A percentile compares a stretch with the other conserved stretches of the same genome.
Conservation (phyloP, 2,329 filamentous ascomycete species). For the Neofusicoccum ribis region DNA sequence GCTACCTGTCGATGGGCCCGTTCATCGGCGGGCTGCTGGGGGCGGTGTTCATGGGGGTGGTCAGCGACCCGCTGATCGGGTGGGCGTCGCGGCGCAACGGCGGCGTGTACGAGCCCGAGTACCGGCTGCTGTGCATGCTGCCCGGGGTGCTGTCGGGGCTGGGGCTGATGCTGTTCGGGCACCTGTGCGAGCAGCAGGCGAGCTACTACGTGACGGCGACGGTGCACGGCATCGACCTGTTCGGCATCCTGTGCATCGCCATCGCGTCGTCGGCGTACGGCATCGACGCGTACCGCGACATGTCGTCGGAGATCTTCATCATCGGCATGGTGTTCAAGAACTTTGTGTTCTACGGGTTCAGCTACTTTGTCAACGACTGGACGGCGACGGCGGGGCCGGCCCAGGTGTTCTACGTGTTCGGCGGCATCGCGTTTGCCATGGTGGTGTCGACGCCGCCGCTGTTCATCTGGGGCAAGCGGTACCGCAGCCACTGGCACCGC, state of each 20-base stretch:
- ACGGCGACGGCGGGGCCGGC: slow-evolving; percentile 36
- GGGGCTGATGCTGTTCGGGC: slow-evolving; percentile 43
- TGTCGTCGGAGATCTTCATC: slow-evolving; percentile 47
- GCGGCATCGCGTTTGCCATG: slow-evolving; percentile 30
- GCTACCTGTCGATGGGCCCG: slow-evolving; percentile 44
- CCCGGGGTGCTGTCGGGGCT: slow-evolving; percentile 28
- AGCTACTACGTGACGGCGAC: slow-evolving; percentile 35
- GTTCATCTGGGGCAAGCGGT: slow-evolving; percentile 38
- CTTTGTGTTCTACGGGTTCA: slow-evolving; percentile 46
- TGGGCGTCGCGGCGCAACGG: slow-evolving; percentile 28
- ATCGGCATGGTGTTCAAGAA: slow-evolving; percentile 48
- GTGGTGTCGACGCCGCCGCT: slow-evolving; percentile 31
- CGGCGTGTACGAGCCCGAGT: slow-evolving; percentile 31
- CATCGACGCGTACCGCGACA: slow-evolving; percentile 43
- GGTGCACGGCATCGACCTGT: slow-evolving; percentile 36
- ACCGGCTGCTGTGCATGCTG: slow-evolving; percentile 22
- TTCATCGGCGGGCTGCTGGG: slow-evolving; percentile 35
- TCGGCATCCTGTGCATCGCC: slow-evolving; percentile 35
- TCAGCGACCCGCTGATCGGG: slow-evolving; percentile 26
- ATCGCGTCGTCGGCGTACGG: slow-evolving; percentile 38
- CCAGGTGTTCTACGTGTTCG: slow-evolving; percentile 42
- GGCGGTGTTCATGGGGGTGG: slow-evolving; percentile 43
- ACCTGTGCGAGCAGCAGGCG: slow-evolving; percentile 26
- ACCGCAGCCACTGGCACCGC: slow-evolving; percentile 36
- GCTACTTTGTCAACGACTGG: slow-evolving; percentile 48